Percentiles rank a stretch among this genome's conserved stretches.
These are phyloP conservation scores for Moelleriella libera DNA, from an alignment of 2,329 filamentous ascomycete genomes.

Conservation along the genomic window DNA sequence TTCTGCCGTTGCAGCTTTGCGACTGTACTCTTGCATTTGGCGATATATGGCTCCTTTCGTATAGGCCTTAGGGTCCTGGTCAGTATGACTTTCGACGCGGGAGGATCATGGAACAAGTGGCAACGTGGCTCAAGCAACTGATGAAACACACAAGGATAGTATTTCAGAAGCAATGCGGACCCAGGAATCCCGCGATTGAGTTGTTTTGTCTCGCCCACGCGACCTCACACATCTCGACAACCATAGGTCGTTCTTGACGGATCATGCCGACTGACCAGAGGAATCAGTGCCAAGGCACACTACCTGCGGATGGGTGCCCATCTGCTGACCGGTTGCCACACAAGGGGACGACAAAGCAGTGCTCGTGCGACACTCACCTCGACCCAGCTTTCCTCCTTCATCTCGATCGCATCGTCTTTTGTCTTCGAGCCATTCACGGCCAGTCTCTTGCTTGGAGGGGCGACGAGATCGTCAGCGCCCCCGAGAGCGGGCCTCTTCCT, in stretches of 20 bases:
- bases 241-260: constrained; percentile 1
- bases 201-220: neutral
- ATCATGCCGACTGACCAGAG: neutral
- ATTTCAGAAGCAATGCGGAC: neutral
- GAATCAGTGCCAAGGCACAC: neutral
- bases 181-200: constrained; percentile 1
- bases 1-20: constrained; percentile 73
- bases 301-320: constrained; percentile 1
- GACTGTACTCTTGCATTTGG: constrained; percentile 96
- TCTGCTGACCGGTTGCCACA: constrained; percentile 3
- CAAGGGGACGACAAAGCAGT: constrained; percentile 10
- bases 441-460: constrained; percentile 83
- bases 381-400: constrained; percentile 47
- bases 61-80: constrained; percentile 15
- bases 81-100: neutral
- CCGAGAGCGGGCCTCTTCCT: constrained; percentile 85
- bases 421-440: constrained; percentile 64
- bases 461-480: constrained; percentile 68
- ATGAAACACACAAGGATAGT: neutral
- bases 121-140: neutral
- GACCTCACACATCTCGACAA: neutral
- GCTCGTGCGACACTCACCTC: constrained; percentile 43
- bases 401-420: constrained; percentile 39
- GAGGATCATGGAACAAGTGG: neutral
- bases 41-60: constrained; percentile 88